phyloP scores from a whole-genome alignment of 495 filamentous ascomycete species.

The Aspergillus heteromorphus region DNA sequence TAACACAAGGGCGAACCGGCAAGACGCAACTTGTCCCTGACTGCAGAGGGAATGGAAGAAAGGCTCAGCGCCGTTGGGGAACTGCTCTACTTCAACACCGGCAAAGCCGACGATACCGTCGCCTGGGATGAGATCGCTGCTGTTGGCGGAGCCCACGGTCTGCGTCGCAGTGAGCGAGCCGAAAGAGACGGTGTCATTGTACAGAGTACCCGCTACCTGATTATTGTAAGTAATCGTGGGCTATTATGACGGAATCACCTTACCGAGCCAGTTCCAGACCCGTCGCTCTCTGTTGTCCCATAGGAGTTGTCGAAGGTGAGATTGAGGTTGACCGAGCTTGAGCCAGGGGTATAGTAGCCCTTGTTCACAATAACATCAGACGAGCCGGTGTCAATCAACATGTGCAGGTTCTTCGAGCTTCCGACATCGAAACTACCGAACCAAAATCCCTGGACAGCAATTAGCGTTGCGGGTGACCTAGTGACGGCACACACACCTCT shows the following conservation, averaged over 20 bases:
- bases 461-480: not conserved
- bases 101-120: constrained; percentile 17
- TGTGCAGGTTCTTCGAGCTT: not conserved
- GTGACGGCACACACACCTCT: not conserved
- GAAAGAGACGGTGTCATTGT: constrained; percentile 12
- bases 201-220: constrained; percentile 8
- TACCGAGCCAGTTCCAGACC: constrained; percentile 14
- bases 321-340: not conserved
- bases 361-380: constrained; percentile 14
- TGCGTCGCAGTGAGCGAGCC: constrained; percentile 2
- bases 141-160: constrained; percentile 7
- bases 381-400: constrained; percentile 11
- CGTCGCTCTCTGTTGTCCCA: constrained; percentile 12
- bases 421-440: constrained; percentile 5
- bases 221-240: not conserved
- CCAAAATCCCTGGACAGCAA: constrained; percentile 1
- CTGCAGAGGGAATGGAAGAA: constrained; percentile 12
- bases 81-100: constrained; percentile 2
- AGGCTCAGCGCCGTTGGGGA: constrained; percentile 1
- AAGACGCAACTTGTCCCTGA: constrained; percentile 3
- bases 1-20: constrained; percentile 9
- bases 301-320: constrained; percentile 9
- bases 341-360: constrained; percentile 6
- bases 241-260: not conserved
- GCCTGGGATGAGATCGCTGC: constrained; percentile 5